phyloP scores from a whole-genome alignment of 108 stramenopile species.

The Skeletonema menzelii region DNA sequence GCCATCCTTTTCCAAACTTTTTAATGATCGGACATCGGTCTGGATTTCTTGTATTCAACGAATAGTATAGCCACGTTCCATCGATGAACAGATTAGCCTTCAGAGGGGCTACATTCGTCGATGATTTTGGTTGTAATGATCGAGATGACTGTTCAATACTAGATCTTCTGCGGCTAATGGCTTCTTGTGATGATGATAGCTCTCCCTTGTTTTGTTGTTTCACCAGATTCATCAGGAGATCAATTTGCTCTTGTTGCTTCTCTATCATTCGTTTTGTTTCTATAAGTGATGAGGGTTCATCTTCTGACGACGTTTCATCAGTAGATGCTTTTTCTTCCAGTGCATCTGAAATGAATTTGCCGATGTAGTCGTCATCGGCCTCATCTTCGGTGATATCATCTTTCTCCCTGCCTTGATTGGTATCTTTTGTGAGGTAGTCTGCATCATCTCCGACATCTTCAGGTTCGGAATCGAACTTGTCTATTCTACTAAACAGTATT shows the following conservation, averaged over 20 bases:
- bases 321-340: neutral
- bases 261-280: constrained; percentile 51
- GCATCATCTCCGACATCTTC: constrained; percentile 1
- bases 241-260: constrained; percentile 62
- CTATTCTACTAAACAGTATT: neutral
- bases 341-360: constrained; percentile 18
- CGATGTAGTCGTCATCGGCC: constrained; percentile 19
- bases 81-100: constrained; percentile 89
- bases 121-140: constrained; percentile 9
- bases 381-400: constrained; percentile 8
- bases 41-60: constrained; percentile 51
- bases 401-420: constrained; percentile 5
- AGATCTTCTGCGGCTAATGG: neutral
- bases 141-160: neutral
- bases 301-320: neutral
- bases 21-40: constrained; percentile 50
- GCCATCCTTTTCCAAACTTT: constrained; percentile 78
- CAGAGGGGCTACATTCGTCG: constrained; percentile 60
- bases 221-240: constrained; percentile 46
- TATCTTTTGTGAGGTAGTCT: constrained; percentile 5
- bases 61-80: constrained; percentile 92
- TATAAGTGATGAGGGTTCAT: constrained; percentile 15
- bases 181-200: constrained; percentile 1
- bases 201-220: constrained; percentile 28
- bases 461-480: neutral